Conservation (phyloP, 1,139 yeast species). For the Yamadazyma dendronema region DNA sequence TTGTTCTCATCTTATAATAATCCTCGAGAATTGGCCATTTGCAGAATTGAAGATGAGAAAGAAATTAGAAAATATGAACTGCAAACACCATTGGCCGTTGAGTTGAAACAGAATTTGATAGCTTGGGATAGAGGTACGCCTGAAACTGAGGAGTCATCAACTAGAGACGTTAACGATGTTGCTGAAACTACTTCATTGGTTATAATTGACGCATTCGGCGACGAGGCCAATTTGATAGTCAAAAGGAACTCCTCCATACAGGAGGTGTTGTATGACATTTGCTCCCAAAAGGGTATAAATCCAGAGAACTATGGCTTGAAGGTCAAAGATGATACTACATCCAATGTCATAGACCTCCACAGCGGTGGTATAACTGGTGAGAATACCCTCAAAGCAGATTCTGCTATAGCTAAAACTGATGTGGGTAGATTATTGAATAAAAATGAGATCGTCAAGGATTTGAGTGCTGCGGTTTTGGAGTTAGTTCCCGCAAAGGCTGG, state of each 20-base stretch:
- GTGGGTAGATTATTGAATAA: conserved; percentile 15
- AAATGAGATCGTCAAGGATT: conserved; percentile 21
- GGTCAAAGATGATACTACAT: conserved; percentile 9
- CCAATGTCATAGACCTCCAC: conserved; percentile 2
- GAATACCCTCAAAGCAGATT: conserved; percentile 12
- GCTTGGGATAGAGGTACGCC: conserved; percentile 11
- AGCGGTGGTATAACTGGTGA: conserved; percentile 4
- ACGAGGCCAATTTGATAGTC: conserved; percentile 6
- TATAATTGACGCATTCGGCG: conserved; percentile 9
- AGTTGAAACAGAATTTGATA: conserved; percentile 29
- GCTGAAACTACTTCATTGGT: conserved; percentile 8
- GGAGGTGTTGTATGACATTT: conserved; percentile 32
- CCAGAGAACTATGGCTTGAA: conserved; percentile 24
- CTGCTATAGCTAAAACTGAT: conserved; percentile 3
- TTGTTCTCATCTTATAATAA: conserved; percentile 54
- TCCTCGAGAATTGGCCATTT: conserved; percentile 65
- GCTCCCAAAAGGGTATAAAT: conserved; percentile 28
- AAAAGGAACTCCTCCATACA: conserved; percentile 24
- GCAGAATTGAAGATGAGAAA: conserved; percentile 37
- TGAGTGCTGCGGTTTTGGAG: conserved; percentile 22
- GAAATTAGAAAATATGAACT: conserved; percentile 38
- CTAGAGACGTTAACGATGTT: conserved; percentile 6
- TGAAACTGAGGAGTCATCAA: not conserved
- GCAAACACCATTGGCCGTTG: conserved; percentile 54
- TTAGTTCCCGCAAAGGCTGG: conserved; percentile 18